A percentile compares a stretch with the other conserved stretches of the same genome.
phyloP scores from a whole-genome alignment of 192 early-diverging fungal species.

The Allomyces arbusculus region DNA sequence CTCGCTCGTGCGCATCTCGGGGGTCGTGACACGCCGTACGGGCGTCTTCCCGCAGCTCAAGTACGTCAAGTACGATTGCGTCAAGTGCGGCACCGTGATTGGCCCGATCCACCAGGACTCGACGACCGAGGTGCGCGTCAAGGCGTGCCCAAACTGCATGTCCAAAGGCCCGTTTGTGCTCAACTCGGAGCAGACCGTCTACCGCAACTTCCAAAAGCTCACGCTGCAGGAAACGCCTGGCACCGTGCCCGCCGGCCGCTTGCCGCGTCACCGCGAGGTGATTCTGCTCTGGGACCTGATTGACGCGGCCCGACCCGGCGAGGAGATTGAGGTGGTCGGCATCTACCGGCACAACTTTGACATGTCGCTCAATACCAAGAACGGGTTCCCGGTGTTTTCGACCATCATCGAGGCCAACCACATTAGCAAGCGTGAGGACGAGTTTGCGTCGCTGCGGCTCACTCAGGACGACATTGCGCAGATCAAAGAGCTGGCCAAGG shows the following conservation, averaged over 20 bases:
- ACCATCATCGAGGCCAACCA: slow-evolving; percentile 95
- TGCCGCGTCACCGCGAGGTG: slow-evolving; percentile 84
- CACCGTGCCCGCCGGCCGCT: slow-evolving; percentile 77
- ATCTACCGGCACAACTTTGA: slow-evolving; percentile 93
- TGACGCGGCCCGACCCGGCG: slow-evolving; percentile 84
- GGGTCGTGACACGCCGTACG: slow-evolving; percentile 80
- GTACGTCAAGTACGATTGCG: slow-evolving; percentile 88
- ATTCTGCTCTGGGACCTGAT: slow-evolving; percentile 91
- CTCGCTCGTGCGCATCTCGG: slow-evolving; percentile 70
- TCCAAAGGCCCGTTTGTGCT: slow-evolving; percentile 75
- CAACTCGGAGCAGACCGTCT: slow-evolving; percentile 88
- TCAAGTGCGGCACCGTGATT: slow-evolving; percentile 72
- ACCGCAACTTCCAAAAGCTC: slow-evolving; percentile 90
- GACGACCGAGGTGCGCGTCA: slow-evolving; percentile 60
- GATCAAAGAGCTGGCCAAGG: slow-evolving; percentile 52
- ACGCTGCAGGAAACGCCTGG: slow-evolving; percentile 93
- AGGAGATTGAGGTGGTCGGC: slow-evolving; percentile 88
- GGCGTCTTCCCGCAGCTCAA: slow-evolving; percentile 94
- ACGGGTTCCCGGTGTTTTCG: slow-evolving; percentile 92
- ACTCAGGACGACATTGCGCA: slow-evolving; percentile 76
- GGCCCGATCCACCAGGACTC: slow-evolving; percentile 91
- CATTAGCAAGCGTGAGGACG: slow-evolving; percentile 70
- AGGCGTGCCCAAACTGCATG: slow-evolving; percentile 71
- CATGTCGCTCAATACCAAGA: slow-evolving; percentile 58
- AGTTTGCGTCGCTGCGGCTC: slow-evolving; percentile 64